Evolutionary conservation across 805 yeast species (phyloP), one percentile per base, ranked within the genome.

Genomic region (Ogataea neopini): DNA sequence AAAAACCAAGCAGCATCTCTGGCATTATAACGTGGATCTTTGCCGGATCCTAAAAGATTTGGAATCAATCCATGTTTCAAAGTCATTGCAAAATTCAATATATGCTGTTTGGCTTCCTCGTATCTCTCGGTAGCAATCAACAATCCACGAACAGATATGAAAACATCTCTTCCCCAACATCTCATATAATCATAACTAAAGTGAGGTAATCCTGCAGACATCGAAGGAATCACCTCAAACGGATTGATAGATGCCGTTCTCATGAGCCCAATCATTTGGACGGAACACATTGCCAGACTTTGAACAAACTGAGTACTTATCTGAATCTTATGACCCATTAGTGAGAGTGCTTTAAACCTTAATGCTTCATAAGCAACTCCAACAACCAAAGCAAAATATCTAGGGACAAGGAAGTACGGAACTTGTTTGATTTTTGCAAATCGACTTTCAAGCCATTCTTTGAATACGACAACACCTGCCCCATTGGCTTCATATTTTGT

Each of bases 121-220:
- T 64, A 81, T 46, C 98, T 74, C 9, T 86, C 91, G 0, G 97
- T 79, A 1, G 86, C 83, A 19, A 90, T 69, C 47, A 90, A 68
- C 41, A 92, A 72, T 0, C 99, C 99, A 51, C 96, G 74, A 36
- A 86, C 74, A 0, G 97, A 79, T 39, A 92, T 85, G 63, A 94
- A 94, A 0, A 90, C 96, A 67, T 92, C 99, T 62, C 99, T 79
- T 18, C 99, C 99, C 99, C 99, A 92, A 64, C 97, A 89, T 66
- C 99, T 77, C 96, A 92, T 90, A 66, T 86, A 91, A 54, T 86
- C 89, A 49, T 77, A 79, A 62, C 94, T 84, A 69, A 92, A 92
- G 67, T 90, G 97, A 1, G 99, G 99, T 51, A 92, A 75, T 1
- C 98, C 99, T 1, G 99, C 99, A 13, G 98, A 96, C 79, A 92